Conservation (phyloP, 1,139 yeast genomes). For the Hyphopichia wangnamkhiaoensis region DNA sequence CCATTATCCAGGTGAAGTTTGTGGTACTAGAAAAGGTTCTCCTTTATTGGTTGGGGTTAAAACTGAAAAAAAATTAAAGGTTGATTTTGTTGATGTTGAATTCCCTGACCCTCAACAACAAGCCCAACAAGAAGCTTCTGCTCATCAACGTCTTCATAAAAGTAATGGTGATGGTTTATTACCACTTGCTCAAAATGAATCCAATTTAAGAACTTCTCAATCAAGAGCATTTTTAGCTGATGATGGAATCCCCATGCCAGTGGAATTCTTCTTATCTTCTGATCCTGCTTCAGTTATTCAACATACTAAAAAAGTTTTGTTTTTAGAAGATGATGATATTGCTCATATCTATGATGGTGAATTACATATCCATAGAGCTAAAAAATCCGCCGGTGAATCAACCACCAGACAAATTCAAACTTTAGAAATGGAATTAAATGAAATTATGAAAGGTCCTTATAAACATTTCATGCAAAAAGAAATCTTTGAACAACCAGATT, state of each 20-base stretch:
- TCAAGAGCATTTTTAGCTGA: constrained; percentile 90
- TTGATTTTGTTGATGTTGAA: constrained; percentile 97
- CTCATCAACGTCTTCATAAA: constrained; percentile 6
- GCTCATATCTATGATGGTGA: constrained; percentile 99
- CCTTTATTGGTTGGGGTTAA: constrained; percentile 97
- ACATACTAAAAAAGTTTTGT: constrained; percentile 95
- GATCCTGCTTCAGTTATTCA: constrained; percentile 98
- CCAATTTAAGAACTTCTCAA: constrained; percentile 79
- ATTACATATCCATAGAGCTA: constrained; percentile 95
- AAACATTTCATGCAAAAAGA: constrained; percentile 98
- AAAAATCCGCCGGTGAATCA: constrained; percentile 86
- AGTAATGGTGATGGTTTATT: constrained; percentile 17
- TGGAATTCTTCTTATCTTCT: constrained; percentile 93
- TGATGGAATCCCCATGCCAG: constrained; percentile 90
- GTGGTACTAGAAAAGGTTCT: constrained; percentile 98
- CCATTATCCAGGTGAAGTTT: constrained; percentile 93
- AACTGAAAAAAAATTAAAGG: constrained; percentile 91
- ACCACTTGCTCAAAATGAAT: constrained; percentile 46
- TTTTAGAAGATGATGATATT: constrained; percentile 96
- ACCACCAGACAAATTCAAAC: constrained; percentile 96
- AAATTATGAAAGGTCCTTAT: constrained; percentile 97
- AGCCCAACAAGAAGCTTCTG: constrained; percentile 9
- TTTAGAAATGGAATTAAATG: constrained; percentile 93
- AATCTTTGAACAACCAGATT: constrained; percentile 97
- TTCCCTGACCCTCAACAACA: constrained; percentile 64